Conservation (phyloP, 73 alveolate species). For the Paraurostyla sp. region DNA sequence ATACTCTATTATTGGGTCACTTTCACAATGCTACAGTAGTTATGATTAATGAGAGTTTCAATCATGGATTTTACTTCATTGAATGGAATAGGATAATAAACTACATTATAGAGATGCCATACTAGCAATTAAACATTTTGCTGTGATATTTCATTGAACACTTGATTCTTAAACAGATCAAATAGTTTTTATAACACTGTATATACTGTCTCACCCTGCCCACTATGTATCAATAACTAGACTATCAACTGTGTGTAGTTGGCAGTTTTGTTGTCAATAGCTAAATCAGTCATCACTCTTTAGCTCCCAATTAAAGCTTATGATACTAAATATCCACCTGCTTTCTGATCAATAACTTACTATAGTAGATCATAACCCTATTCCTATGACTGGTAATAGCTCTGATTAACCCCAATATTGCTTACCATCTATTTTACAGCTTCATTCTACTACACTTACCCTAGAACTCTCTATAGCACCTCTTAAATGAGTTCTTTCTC, state of each 20-base stretch:
- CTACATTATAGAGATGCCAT: not conserved
- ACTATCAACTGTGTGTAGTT: too few relatives aligned
- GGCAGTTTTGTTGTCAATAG: too few relatives aligned
- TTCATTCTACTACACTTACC: too few relatives aligned
- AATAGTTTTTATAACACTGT: not conserved
- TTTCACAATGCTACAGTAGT: not conserved
- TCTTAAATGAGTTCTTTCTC: not conserved
- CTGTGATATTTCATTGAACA: not conserved
- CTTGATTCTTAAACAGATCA: not conserved
- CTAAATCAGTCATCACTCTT: too few relatives aligned
- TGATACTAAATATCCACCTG: too few relatives aligned
- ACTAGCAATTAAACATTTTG: not conserved
- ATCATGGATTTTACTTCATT: not conserved
- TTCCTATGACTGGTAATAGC: too few relatives aligned
- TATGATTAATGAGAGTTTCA: not conserved
- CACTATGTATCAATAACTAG: too few relatives aligned
- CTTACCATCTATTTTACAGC: too few relatives aligned
- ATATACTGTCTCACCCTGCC: not conserved
- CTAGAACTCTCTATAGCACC: not conserved
- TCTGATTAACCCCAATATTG: too few relatives aligned
- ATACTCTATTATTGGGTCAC: slow-evolving; percentile 2
- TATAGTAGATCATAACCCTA: too few relatives aligned
- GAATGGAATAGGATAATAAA: slow-evolving; percentile 3
- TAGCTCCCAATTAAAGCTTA: too few relatives aligned
- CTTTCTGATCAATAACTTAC: too few relatives aligned